Evolutionary conservation across 2,329 filamentous ascomycete species (phyloP).

Genomic region (Epichloe hybrida): DNA sequence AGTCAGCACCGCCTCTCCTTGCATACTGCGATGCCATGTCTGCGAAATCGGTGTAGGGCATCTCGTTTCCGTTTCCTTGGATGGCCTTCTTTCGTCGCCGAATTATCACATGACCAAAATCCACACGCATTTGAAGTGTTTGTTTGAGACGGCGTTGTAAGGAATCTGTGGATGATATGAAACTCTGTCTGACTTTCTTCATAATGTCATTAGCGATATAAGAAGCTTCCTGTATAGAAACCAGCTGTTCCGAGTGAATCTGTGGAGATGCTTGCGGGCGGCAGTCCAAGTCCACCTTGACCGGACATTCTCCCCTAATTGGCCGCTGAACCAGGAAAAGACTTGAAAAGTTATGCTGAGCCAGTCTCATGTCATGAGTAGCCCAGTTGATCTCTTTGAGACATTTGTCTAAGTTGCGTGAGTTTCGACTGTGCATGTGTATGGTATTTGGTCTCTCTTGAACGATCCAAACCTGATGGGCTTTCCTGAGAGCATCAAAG

Average conservation of each 20-base stretch:
- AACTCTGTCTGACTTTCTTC: neutral
- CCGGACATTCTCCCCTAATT: conserved; percentile 4
- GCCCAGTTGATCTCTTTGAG: conserved; percentile 17
- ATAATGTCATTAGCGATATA: neutral
- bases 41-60: conserved; percentile 14
- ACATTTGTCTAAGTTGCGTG: conserved; percentile 14
- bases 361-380: conserved; percentile 20
- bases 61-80: conserved; percentile 7
- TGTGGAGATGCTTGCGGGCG: conserved; percentile 10
- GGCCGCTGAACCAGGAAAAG: conserved; percentile 18
- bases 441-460: conserved; percentile 12
- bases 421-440: conserved; percentile 13
- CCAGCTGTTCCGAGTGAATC: neutral
- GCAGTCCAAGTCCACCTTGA: conserved; percentile 13
- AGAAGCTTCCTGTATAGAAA: neutral
- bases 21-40: conserved; percentile 15
- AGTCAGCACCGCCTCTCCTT: conserved; percentile 15
- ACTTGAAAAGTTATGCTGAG: conserved; percentile 11
- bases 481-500: conserved; percentile 17
- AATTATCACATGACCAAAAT: conserved; percentile 19
- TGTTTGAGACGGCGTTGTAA: conserved; percentile 13
- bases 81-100: conserved; percentile 13
- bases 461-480: conserved; percentile 19
- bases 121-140: conserved; percentile 18
- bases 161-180: conserved; percentile 9